A percentile compares a stretch with the other conserved stretches of the same genome.
phyloP scores from a whole-genome alignment of 2,329 filamentous ascomycete species.

The Decorospora gaudefroyi region DNA sequence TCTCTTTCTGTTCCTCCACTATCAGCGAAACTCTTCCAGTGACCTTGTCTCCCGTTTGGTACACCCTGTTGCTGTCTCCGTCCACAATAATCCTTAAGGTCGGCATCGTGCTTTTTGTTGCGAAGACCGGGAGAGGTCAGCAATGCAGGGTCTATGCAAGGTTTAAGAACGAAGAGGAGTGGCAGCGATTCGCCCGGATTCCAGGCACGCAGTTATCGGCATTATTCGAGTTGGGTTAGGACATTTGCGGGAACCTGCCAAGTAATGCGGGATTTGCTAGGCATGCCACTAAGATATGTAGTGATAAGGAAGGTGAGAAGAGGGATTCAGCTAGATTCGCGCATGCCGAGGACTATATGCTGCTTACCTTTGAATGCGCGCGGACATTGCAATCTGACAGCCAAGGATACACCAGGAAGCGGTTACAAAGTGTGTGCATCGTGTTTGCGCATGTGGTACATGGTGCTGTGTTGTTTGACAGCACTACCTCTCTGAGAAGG shows the following conservation, averaged over 20 bases:
- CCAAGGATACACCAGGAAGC: conserved; percentile 10
- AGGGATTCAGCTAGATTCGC: conserved; percentile 23
- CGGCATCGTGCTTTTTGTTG: conserved; percentile 33
- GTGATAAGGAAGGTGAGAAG: conserved; percentile 29
- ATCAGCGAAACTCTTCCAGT: conserved; percentile 41
- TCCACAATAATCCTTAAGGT: conserved; percentile 39
- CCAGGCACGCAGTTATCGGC: conserved; percentile 38
- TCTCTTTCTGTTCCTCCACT: conserved; percentile 32
- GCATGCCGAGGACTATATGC: conserved; percentile 5
- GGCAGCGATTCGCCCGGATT: conserved; percentile 21
- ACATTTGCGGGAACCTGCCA: conserved; percentile 42
- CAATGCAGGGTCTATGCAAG: conserved; percentile 38
- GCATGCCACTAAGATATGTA: conserved; percentile 35
- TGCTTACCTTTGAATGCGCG: conserved; percentile 6
- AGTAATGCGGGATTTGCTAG: conserved; percentile 35
- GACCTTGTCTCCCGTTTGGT: conserved; percentile 41
- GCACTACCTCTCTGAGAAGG: conserved; percentile 2
- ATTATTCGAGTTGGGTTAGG: conserved; percentile 33
- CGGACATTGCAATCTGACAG: conserved; percentile 1
- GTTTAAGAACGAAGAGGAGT: conserved; percentile 19
- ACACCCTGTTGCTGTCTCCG: conserved; percentile 36
- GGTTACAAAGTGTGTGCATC: conserved; percentile 6
- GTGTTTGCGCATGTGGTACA: conserved; percentile 1
- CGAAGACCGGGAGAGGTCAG: conserved; percentile 18
- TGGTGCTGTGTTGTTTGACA: conserved; percentile 7